These are phyloP conservation scores for Populus nigra DNA, from an alignment of 345 rosid genomes.

Conservation along the genomic window DNA sequence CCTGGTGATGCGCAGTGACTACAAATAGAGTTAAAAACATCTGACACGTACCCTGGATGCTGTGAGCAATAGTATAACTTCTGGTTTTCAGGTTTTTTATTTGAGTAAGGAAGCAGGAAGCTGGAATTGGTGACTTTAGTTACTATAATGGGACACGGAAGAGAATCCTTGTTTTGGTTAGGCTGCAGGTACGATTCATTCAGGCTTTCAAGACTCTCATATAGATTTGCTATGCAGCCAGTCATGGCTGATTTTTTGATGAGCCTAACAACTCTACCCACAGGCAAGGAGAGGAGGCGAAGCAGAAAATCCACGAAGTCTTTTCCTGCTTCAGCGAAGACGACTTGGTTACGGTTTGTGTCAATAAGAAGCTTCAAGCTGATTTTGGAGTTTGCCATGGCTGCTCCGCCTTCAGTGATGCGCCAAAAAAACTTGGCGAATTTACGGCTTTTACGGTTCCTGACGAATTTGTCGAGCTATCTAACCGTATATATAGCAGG, in stretches of 20 bases:
- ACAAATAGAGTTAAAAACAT: no score
- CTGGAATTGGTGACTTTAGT: neutral
- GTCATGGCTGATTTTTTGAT: neutral
- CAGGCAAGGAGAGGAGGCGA: neutral
- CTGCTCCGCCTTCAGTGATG: no score
- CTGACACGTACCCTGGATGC: neutral
- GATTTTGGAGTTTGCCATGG: neutral
- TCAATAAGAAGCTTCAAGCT: conserved; percentile 22
- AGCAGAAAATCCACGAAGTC: conserved; percentile 22
- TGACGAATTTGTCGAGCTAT: no score
- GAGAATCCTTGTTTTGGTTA: neutral
- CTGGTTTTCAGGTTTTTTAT: neutral
- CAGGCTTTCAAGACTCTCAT: neutral
- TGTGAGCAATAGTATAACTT: neutral
- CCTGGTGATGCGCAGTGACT: no score
- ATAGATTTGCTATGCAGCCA: neutral
- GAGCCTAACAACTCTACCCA: neutral
- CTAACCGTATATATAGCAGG: no score
- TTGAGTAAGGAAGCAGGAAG: neutral
- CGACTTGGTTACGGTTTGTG: neutral
- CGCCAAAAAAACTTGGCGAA: no score
- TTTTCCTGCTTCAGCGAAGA: conserved; percentile 14
- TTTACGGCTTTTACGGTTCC: no score
- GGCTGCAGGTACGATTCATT: neutral
- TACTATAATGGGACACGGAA: neutral